Conservation (phyloP, 192 early-diverging fungal species). For the Coemansia sp. region DNA sequence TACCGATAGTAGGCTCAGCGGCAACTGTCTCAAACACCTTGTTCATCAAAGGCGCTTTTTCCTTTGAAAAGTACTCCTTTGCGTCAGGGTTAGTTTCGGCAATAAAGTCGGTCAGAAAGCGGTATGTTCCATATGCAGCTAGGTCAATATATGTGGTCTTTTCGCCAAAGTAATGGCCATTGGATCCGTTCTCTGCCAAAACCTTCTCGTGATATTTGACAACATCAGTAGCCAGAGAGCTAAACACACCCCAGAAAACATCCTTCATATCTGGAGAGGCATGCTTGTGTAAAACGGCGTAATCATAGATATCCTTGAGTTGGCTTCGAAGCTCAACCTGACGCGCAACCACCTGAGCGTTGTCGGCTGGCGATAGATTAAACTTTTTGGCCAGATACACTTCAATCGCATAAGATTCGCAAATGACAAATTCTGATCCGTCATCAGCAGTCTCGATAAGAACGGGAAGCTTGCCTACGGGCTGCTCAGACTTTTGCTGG, state of each 20-base stretch:
- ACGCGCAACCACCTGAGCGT: slow-evolving; percentile 21
- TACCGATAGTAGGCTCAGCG: not conserved
- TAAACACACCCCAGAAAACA: slow-evolving; percentile 10
- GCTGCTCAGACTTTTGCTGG: slow-evolving; percentile 37
- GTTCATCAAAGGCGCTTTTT: no score
- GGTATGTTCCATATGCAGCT: not conserved
- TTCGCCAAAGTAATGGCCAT: no score
- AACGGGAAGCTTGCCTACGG: slow-evolving; percentile 53
- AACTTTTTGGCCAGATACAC: no score
- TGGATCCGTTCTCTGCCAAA: slow-evolving; percentile 53
- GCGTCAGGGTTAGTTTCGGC: not conserved
- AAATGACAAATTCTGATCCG: slow-evolving; percentile 24
- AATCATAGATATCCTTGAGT: no score
- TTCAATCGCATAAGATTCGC: slow-evolving; percentile 51
- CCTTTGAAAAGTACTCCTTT: not conserved
- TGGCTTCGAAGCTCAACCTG: slow-evolving; percentile 27
- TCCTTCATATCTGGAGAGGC: slow-evolving; percentile 15
- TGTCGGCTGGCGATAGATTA: slow-evolving; percentile 20
- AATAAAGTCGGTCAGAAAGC: no score
- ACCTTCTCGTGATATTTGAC: slow-evolving; percentile 45
- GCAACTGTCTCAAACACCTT: no score
- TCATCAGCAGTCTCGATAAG: no score
- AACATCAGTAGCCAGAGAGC: slow-evolving; percentile 8
- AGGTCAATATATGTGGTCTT: slow-evolving; percentile 12
- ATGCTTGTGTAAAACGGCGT: not conserved